phyloP scores from a whole-genome alignment of 352 stramenopile genomes.

The Detonula confervacea region DNA sequence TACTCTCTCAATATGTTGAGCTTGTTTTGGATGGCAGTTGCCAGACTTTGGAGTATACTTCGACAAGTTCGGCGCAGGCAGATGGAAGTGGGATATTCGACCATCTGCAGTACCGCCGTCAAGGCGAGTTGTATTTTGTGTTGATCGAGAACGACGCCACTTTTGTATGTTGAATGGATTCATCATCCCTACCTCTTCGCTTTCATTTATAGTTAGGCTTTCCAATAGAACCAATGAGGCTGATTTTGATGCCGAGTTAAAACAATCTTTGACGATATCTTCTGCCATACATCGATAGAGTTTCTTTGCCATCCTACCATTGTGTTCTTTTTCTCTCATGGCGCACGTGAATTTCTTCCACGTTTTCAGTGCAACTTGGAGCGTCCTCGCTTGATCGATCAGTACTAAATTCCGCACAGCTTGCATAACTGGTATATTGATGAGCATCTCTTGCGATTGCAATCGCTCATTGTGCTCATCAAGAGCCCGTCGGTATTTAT shows the following conservation, averaged over 20 bases:
- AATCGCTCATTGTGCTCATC: background rate
- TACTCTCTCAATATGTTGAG: background rate
- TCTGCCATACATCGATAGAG: background rate
- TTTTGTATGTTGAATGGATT: background rate
- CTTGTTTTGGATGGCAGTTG: slow-evolving; percentile 2
- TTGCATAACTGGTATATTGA: slow-evolving; percentile 1
- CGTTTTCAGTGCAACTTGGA: background rate
- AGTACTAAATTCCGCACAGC: slow-evolving; percentile 4
- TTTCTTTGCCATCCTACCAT: background rate
- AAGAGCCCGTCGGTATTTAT: background rate
- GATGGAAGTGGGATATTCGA: background rate
- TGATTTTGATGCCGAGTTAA: background rate
- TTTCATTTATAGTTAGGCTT: background rate
- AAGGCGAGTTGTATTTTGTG: background rate
- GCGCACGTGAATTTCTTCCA: slow-evolving; percentile 3
- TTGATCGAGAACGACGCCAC: background rate
- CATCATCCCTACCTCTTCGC: background rate
- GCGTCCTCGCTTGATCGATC: background rate
- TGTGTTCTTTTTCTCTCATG: background rate
- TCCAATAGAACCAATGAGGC: background rate
- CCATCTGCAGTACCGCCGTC: background rate
- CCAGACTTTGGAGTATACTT: background rate
- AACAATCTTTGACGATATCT: background rate
- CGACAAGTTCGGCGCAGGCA: slow-evolving; percentile 7
- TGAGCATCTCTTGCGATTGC: background rate